Evolutionary conservation across 2,329 filamentous ascomycete genomes (phyloP), one percentile per base, ranked within the genome.

Genomic region (Aspergillus vadensis): DNA sequence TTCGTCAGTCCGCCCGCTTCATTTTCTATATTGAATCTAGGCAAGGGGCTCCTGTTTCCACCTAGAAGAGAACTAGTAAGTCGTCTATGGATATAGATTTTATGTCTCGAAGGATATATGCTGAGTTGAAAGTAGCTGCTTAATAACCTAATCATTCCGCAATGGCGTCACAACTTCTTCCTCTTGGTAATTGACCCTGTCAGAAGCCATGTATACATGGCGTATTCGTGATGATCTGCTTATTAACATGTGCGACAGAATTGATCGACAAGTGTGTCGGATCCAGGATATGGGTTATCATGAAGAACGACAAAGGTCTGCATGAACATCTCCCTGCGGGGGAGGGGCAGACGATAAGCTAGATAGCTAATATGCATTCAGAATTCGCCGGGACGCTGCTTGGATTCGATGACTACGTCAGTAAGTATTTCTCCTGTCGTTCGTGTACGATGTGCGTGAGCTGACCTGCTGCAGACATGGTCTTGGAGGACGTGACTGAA

Each of bases 401-500:
- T 58, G 95, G 95, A 2, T 99, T 99, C 72, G 95, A 99, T 76
- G 95, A 99, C 85, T 99, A 98, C 82, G 95, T 99, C 85, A 99
- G 93, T 97, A 85, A 82, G 94, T 97, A 72, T 48, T 5, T 36
- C 2, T 39, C 53, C 50, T 14, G 55, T 39, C 53, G 39, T 39
- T 3, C 27, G n/a, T 27, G 38, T 58, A 61, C 15, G 15, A 19
- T 56, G 25, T n/a, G 50, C 74, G 19, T 65, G 50, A 39, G 58
- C 63, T 63, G 41, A 55, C 54, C 43, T 25, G 21, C 39, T 47
- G 6, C 68, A 98, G 94, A 99, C 79, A 99, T 99, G 93, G 95
- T 99, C 6, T 81, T 99, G 32, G 93, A 97, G 75, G 92, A 99
- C 69, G 95, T 98, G 64, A 97, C 92, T 36, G 95, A 99, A 81